Percentiles rank a stretch among this genome's conserved stretches.
Conservation (phyloP, 164 flowering plant species). For the Brasenia schreberi region DNA sequence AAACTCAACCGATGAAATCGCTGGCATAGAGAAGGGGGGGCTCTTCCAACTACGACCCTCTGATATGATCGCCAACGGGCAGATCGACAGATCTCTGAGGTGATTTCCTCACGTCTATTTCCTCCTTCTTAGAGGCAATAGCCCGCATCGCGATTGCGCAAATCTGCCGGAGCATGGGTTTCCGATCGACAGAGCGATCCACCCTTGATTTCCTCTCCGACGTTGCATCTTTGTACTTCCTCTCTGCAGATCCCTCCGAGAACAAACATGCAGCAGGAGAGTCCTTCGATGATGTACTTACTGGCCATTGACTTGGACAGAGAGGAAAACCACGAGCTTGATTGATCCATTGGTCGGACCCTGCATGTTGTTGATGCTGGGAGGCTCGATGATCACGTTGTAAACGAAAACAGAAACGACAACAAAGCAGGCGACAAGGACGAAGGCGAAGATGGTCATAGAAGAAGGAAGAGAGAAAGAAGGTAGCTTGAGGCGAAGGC, state of each 20-base stretch:
- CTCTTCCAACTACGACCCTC: too few relatives aligned
- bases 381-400: slow-evolving; percentile 97
- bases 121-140: slow-evolving; percentile 28
- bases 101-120: too few relatives aligned
- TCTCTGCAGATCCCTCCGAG: slow-evolving; percentile 84
- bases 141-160: slow-evolving; percentile 68
- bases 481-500: slow-evolving; percentile 80
- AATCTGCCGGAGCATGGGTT: slow-evolving; percentile 59
- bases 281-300: slow-evolving; percentile 98
- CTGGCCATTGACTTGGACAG: slow-evolving; percentile 95
- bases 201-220: slow-evolving; percentile 53
- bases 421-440: slow-evolving; percentile 87
- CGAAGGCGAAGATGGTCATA: slow-evolving; percentile 55
- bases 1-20: slow-evolving; percentile 1
- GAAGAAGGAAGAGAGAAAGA: slow-evolving; percentile 73
- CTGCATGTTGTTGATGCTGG: slow-evolving; percentile 87
- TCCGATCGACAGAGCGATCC: slow-evolving; percentile 53
- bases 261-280: slow-evolving; percentile 97
- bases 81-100: too few relatives aligned
- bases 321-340: slow-evolving; percentile 72
- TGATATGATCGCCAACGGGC: too few relatives aligned
- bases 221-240: slow-evolving; percentile 37
- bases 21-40: too few relatives aligned
- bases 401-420: slow-evolving; percentile 92
- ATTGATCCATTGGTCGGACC: slow-evolving; percentile 76